phyloP scores from a whole-genome alignment of 2,329 filamentous ascomycete genomes.

The Trichophyton rubrum region DNA sequence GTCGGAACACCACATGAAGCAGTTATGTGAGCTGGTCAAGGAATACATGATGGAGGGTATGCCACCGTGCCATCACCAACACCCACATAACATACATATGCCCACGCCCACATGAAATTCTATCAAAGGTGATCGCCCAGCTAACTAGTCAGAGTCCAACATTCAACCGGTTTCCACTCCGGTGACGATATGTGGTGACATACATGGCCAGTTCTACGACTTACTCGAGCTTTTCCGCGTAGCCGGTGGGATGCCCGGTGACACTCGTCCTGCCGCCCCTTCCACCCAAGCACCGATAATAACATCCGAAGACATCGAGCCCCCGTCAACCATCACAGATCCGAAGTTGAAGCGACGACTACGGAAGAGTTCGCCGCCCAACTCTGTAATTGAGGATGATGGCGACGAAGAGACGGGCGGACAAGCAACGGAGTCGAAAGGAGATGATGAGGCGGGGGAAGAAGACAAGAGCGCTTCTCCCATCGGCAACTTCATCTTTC shows the following conservation, averaged over 20 bases:
- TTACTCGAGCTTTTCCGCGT: conserved; percentile 99
- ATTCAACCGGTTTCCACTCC: conserved; percentile 97
- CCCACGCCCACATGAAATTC: background rate
- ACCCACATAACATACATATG: background rate
- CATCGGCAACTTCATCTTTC: conserved; percentile 10
- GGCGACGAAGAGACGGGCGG: background rate
- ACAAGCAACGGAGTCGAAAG: background rate
- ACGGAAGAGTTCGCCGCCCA: conserved; percentile 1
- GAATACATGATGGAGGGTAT: conserved; percentile 96
- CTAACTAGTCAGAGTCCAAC: conserved; percentile 61
- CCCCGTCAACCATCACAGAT: conserved; percentile 10
- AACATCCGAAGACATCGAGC: conserved; percentile 12
- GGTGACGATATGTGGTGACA: conserved; percentile 96
- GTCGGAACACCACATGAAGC: conserved; percentile 94
- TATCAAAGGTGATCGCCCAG: background rate
- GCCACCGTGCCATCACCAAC: conserved; percentile 14
- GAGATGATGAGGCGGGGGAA: background rate
- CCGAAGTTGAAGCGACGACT: conserved; percentile 9
- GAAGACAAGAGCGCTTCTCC: background rate
- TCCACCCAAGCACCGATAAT: conserved; percentile 13
- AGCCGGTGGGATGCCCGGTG: conserved; percentile 92
- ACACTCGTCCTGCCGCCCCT: conserved; percentile 70
- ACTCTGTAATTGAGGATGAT: conserved; percentile 1
- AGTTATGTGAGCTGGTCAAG: conserved; percentile 96
- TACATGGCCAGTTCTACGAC: conserved; percentile 98